phyloP scores from a whole-genome alignment of 202 grass and related monocot species.

The Zizania palustris region DNA sequence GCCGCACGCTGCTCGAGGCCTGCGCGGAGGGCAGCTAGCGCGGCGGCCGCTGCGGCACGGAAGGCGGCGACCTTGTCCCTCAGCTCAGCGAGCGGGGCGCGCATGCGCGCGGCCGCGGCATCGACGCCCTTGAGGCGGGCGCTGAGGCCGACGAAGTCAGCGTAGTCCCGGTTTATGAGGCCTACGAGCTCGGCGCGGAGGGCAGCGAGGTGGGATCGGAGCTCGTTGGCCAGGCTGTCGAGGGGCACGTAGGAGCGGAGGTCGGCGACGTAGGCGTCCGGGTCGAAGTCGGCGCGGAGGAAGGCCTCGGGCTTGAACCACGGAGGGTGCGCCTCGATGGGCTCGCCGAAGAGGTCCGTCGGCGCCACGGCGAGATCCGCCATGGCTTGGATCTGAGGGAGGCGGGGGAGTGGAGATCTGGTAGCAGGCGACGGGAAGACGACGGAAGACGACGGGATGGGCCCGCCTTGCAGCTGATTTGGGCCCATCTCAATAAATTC shows the following conservation, averaged over 20 bases:
- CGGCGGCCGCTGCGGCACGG: conserved; percentile 40
- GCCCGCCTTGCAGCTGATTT: too few relatives aligned
- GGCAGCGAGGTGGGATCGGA: conserved; percentile 69
- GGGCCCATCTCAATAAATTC: too few relatives aligned
- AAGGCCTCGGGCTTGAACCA: conserved; percentile 76
- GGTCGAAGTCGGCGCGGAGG: conserved; percentile 64
- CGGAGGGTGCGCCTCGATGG: conserved; percentile 84
- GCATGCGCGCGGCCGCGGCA: conserved; percentile 68
- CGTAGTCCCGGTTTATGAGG: conserved; percentile 97
- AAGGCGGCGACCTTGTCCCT: conserved; percentile 80
- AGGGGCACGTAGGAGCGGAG: conserved; percentile 94
- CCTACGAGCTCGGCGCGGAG: conserved; percentile 92
- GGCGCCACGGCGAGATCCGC: conserved; percentile 51
- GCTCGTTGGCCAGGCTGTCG: conserved; percentile 91
- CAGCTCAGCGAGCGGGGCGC: conserved; percentile 73
- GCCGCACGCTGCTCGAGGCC: conserved; percentile 70
- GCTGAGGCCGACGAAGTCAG: conserved; percentile 89
- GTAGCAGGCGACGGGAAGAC: too few relatives aligned
- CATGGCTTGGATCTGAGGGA: conserved; percentile 43
- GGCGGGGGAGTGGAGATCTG: not conserved
- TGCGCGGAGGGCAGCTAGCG: conserved; percentile 60
- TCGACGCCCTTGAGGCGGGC: conserved; percentile 83
- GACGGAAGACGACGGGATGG: too few relatives aligned
- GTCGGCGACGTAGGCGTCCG: conserved; percentile 78
- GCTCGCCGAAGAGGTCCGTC: conserved; percentile 90